phyloP scores from a whole-genome alignment of 164 flowering plant species.

The Tinospora cordifolia region DNA sequence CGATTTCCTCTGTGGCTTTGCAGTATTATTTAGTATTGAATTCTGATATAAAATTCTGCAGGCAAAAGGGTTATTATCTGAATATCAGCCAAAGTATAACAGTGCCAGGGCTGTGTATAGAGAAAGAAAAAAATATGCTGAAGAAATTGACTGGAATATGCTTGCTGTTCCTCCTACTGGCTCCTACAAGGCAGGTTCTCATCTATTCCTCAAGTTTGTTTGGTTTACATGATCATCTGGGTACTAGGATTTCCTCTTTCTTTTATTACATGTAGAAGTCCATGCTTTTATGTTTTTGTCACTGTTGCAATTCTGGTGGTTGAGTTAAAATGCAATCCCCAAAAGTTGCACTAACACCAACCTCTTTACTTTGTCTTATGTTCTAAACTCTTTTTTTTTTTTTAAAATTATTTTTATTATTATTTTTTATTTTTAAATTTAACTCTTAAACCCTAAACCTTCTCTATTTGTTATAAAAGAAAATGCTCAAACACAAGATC shows the following conservation, averaged over 20 bases:
- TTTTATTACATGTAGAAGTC: neutral
- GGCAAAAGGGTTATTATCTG: slow-evolving; percentile 93
- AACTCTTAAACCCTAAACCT: too few relatives aligned
- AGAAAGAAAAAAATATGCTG: slow-evolving; percentile 80
- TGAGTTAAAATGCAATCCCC: too few relatives aligned
- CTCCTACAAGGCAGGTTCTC: slow-evolving; percentile 59
- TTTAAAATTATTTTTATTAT: neutral
- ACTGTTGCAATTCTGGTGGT: neutral
- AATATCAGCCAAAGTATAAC: slow-evolving; percentile 92
- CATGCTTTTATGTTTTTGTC: slow-evolving; percentile 5
- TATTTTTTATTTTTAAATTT: too few relatives aligned
- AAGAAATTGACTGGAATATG: slow-evolving; percentile 96
- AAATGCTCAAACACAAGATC: too few relatives aligned
- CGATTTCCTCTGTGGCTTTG: too few relatives aligned
- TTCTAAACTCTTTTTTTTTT: neutral
- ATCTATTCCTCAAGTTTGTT: neutral
- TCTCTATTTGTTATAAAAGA: too few relatives aligned
- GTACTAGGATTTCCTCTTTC: neutral
- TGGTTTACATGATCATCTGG: neutral
- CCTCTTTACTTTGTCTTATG: too few relatives aligned
- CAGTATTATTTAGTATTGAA: slow-evolving; percentile 3
- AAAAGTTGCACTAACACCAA: too few relatives aligned
- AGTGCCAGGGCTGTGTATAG: slow-evolving; percentile 95
- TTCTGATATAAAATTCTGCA: slow-evolving; percentile 26
- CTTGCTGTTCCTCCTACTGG: slow-evolving; percentile 95